phyloP scores from a whole-genome alignment of 352 stramenopile genomes.

The Phytophthora pinifolia region DNA sequence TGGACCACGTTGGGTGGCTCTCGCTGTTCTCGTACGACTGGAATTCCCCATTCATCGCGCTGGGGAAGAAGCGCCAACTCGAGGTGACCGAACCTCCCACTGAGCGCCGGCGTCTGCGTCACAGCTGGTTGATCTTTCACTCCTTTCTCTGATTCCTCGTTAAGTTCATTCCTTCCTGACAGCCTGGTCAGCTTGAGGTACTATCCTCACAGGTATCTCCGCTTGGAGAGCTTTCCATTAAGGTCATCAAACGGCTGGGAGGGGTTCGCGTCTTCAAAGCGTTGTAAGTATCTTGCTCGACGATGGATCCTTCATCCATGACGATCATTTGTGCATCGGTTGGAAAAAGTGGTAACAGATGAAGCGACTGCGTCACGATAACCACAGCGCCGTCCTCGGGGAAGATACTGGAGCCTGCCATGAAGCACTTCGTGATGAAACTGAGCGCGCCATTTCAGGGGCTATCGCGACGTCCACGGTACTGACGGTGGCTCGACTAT shows the following conservation, averaged over 20 bases:
- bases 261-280: slow-evolving; percentile 22
- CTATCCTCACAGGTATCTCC: neutral
- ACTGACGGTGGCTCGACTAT: slow-evolving; percentile 98
- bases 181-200: neutral
- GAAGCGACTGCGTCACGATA: slow-evolving; percentile 75
- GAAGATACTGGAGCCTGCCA: slow-evolving; percentile 44
- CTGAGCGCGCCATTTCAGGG: slow-evolving; percentile 74
- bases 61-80: slow-evolving; percentile 53
- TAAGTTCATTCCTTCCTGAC: neutral
- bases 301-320: slow-evolving; percentile 52
- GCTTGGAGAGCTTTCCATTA: slow-evolving; percentile 14
- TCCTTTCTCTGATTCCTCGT: slow-evolving; percentile 4
- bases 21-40: slow-evolving; percentile 71
- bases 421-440: slow-evolving; percentile 67
- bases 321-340: slow-evolving; percentile 45
- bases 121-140: slow-evolving; percentile 24
- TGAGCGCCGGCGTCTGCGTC: slow-evolving; percentile 79
- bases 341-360: slow-evolving; percentile 61
- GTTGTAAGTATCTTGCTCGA: slow-evolving; percentile 44
- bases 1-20: slow-evolving; percentile 54
- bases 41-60: slow-evolving; percentile 63
- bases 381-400: slow-evolving; percentile 55
- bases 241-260: slow-evolving; percentile 28
- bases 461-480: slow-evolving; percentile 94
- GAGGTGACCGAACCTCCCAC: slow-evolving; percentile 51